phyloP scores from a whole-genome alignment of 306 rosid species.

The Alnus glutinosa region DNA sequence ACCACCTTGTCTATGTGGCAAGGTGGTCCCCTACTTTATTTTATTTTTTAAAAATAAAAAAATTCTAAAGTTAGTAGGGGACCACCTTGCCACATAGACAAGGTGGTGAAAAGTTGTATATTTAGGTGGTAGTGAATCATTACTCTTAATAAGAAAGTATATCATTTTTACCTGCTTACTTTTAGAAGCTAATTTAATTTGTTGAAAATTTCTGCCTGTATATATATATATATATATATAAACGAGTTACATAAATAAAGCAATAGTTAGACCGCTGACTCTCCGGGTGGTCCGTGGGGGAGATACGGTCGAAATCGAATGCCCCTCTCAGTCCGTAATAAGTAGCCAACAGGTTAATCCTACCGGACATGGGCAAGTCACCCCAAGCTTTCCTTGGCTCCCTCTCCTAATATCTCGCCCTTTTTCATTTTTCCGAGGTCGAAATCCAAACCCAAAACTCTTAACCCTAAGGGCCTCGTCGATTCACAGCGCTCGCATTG shows the following conservation, averaged over 20 bases:
- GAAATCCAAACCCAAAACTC: conserved; percentile 19
- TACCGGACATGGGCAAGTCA: conserved; percentile 22
- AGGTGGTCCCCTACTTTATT: too few relatives aligned
- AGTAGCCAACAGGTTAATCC: neutral
- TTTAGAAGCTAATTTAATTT: too few relatives aligned
- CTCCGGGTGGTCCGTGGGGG: neutral
- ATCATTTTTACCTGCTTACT: too few relatives aligned
- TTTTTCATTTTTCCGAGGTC: neutral
- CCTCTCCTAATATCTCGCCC: neutral
- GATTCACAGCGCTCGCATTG: conserved; percentile 3
- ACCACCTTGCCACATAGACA: too few relatives aligned
- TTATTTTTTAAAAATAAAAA: too few relatives aligned
- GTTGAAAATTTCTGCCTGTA: too few relatives aligned
- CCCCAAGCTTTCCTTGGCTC: conserved; percentile 11
- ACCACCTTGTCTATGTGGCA: too few relatives aligned
- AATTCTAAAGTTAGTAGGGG: too few relatives aligned
- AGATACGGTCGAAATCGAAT: conserved; percentile 10
- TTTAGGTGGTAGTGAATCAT: too few relatives aligned
- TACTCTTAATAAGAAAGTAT: too few relatives aligned
- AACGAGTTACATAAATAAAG: neutral
- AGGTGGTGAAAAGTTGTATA: too few relatives aligned
- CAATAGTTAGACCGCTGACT: neutral
- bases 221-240: too few relatives aligned
- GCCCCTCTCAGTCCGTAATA: neutral
- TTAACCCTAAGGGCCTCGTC: neutral